phyloP scores from a whole-genome alignment of 345 rosid genomes.

The Psidium friedrichsthalianum region DNA sequence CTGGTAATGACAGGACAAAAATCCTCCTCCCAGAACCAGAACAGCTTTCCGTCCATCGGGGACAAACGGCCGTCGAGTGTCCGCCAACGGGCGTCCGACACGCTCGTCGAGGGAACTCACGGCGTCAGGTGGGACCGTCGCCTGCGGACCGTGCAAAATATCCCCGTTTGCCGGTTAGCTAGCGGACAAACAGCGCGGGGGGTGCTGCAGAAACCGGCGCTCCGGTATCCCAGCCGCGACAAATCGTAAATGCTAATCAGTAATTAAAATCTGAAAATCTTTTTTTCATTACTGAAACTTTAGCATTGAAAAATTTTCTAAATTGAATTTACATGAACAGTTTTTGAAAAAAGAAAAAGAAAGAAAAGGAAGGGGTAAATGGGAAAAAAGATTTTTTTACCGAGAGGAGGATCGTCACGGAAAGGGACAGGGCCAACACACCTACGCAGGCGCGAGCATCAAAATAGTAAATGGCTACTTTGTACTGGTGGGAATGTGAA shows the following conservation, averaged over 20 bases:
- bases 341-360: neutral
- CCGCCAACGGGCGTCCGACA: neutral
- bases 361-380: neutral
- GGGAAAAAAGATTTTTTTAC: neutral
- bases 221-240: neutral
- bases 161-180: constrained; percentile 6
- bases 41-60: constrained; percentile 19
- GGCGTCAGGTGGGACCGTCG: neutral
- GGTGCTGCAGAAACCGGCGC: neutral
- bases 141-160: neutral
- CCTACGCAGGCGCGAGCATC: neutral
- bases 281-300: neutral
- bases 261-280: neutral
- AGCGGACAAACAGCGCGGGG: neutral
- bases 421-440: neutral
- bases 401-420: neutral
- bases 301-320: neutral
- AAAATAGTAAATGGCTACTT: too few species aligned
- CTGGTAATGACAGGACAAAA: constrained; percentile 31
- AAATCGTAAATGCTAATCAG: neutral
- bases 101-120: neutral
- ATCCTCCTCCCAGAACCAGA: constrained; percentile 18
- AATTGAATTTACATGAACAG: accelerated
- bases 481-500: neutral
- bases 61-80: constrained; percentile 10